Base-by-base conservation (phyloP, 2,329 filamentous ascomycete genomes). In the Stachybotrys chartarum region DNA sequence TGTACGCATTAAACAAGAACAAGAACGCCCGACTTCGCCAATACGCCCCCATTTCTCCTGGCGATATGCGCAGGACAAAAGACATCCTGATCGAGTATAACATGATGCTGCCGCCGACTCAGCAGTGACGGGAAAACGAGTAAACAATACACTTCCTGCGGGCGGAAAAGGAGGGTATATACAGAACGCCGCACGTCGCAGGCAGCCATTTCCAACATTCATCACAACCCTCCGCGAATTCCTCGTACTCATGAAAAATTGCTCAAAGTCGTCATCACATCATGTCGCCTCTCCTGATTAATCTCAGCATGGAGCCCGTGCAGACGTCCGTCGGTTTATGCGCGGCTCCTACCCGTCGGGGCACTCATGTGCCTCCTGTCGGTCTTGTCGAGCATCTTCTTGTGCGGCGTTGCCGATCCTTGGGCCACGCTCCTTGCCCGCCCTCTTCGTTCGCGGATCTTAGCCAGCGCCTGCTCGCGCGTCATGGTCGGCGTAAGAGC, bases 381-480 rank as follows among this genome's bases (percentile, higher is more conserved):
- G 46, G 61, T 71, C 45, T 47, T 47, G 58, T 78, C 73, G 45
- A 82, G 67, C 77, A 82, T 81, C 68, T 80, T 78, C 70, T 80
- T 83, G 58, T 77, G 74, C 7, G 67, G 64, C 18, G 86, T 87
- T 57, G 79, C 74, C 6, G 82, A 79, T 3, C 82, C 83, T 53
- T 83, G 78, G 5, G 84, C 84, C 56, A 87, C 81, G 67, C 86
- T 90, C 61, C 84, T 79, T 55, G 88, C 87, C 50, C 89, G 76
- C 7, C 87, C 87, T 54, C 89, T 75, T 31, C 89, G 78, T 71
- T 90, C 85, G 54, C 85, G 80, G 61, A 93, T 92, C 67, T 86
- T 84, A 55, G 86, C 86, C 16, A 93, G 78, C 4, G 88, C 88
- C 69, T 91, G 79, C 68, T 91, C 89, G 54, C 89, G 79, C 30